Base-by-base conservation (phyloP, 1,139 yeast genomes). In the Kurtzmaniella quercitrusa region DNA sequence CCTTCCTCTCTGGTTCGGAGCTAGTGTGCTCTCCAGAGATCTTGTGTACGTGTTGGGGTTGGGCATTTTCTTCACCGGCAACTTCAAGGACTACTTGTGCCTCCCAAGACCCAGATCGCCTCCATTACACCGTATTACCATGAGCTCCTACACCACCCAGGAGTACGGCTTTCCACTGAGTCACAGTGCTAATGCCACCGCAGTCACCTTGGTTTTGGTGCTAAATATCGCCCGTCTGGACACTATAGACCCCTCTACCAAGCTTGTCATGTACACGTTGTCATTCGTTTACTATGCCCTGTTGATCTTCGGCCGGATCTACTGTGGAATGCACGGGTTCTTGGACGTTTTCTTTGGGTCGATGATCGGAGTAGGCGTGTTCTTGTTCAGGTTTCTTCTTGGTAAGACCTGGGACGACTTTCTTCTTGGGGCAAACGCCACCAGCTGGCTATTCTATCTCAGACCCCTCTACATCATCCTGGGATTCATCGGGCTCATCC, bases 241-340 rank as follows among this genome's bases (percentile, higher is more conserved):
- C 12, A 11, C 27, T 5, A 29, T 41, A 3, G 14, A 21, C 15
- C 39, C 37, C 44, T 41, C 37, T 40, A 29, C 41, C 41, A 31
- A 33, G 18, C 12, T 44, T 42, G 43, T 27, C 12, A 43, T 17
- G 39, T 58, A 18, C 46, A 57, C 24, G 48, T 48, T 18, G 48
- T 54, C 63, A 37, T 48, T 63, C 1, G 38, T 77, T 14, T 90
- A 91, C 59, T 85, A 82, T 56, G 49, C 71, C 21, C 81, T 94
- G 10, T 70, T 93, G 50, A 78, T 87, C 1, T 63, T 80, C 50
- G 98, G 98, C 24, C 71, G 98, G 45, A 60, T 93, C 7, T 93
- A 93, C 64, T 91, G 97, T 62, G 98, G 98, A 4, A 93, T 93
- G 98, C 98, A 93, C 63, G 98, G 98, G 2, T 79, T 87, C 49